A percentile compares a stretch with the other conserved stretches of the same genome.
Conservation (phyloP, 2,329 filamentous ascomycete species). For the Apiospora sp. region DNA sequence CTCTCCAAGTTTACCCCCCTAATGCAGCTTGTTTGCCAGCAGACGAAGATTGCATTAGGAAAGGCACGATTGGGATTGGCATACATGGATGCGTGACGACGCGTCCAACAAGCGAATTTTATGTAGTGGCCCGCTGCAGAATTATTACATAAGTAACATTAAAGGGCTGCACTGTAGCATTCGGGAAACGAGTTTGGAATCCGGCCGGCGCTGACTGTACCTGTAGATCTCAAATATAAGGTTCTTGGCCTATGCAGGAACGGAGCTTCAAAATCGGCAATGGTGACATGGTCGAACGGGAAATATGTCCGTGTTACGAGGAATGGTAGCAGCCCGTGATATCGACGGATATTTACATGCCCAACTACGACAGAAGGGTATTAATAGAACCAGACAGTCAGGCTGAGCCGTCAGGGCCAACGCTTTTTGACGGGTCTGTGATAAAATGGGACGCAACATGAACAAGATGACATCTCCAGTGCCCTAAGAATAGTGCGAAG, state of each 20-base stretch:
- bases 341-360: neutral
- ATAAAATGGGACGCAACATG: neutral
- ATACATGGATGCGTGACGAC: conserved; percentile 7
- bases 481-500: neutral
- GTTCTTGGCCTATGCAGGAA: conserved; percentile 14
- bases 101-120: neutral
- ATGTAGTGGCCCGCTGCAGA: neutral
- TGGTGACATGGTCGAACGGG: neutral
- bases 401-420: neutral
- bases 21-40: neutral
- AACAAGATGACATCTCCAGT: neutral
- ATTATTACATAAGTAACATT: neutral
- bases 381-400: conserved; percentile 1
- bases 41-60: neutral
- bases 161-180: neutral
- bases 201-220: neutral
- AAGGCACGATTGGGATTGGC: neutral
- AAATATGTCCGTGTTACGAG: neutral
- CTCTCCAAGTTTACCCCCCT: neutral
- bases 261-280: neutral
- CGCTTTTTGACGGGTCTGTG: neutral
- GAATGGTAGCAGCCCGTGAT: neutral
- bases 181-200: neutral
- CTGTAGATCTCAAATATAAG: conserved; percentile 18
- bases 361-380: neutral